Conservation (phyloP, 108 stramenopile species). For the Cyclotella sp. region DNA sequence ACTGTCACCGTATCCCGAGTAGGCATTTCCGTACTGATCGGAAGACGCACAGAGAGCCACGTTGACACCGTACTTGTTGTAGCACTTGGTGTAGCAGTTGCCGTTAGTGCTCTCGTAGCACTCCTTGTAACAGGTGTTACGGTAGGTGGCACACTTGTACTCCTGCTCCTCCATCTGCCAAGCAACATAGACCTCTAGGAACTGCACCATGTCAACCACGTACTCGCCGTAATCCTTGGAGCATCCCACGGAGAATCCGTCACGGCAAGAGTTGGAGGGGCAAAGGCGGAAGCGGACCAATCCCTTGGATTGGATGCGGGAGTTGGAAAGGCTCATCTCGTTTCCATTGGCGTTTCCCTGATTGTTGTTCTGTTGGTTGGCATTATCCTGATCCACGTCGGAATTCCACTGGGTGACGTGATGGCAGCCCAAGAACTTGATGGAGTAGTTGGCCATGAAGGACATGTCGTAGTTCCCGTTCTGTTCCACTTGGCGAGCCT, state of each 20-base stretch:
- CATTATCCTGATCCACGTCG: conserved; percentile 23
- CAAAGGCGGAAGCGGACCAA: conserved; percentile 88
- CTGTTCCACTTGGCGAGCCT: conserved; percentile 60
- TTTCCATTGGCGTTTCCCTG: conserved; percentile 56
- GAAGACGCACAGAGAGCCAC: conserved; percentile 29
- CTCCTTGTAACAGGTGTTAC: conserved; percentile 52
- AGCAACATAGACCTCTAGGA: conserved; percentile 53
- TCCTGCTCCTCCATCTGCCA: conserved; percentile 59
- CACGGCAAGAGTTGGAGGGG: conserved; percentile 63
- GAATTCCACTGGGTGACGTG: conserved; percentile 77
- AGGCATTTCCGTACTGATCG: conserved; percentile 35
- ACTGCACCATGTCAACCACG: conserved; percentile 84
- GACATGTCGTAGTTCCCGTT: conserved; percentile 36
- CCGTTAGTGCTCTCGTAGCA: conserved; percentile 47
- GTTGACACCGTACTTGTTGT: conserved; percentile 45
- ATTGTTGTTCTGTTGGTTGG: conserved; percentile 35
- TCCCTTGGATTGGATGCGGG: conserved; percentile 76
- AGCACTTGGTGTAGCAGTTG: conserved; percentile 55
- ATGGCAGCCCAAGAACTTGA: conserved; percentile 89
- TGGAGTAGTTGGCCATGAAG: conserved; percentile 67
- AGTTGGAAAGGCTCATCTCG: conserved; percentile 51
- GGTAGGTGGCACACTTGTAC: conserved; percentile 50
- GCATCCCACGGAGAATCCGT: conserved; percentile 65
- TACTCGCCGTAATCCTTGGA: conserved; percentile 78
- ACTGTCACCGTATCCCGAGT: conserved; percentile 27